A percentile compares a stretch with the other conserved stretches of the same genome.
Evolutionary conservation across 805 yeast genomes (phyloP).

Genomic region (Myxozyma melibiosi): DNA sequence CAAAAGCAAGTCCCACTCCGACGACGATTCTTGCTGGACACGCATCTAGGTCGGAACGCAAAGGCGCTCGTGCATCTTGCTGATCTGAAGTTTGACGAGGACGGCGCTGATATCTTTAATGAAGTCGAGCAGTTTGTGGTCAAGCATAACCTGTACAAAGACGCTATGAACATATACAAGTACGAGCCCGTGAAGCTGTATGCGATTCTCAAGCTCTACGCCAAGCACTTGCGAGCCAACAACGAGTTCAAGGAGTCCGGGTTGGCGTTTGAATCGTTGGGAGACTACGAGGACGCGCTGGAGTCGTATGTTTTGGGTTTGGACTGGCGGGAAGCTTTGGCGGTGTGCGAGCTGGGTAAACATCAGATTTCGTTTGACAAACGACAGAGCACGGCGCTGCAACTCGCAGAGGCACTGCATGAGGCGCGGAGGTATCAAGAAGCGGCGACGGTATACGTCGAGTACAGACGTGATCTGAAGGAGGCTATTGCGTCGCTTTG

Average conservation of each 20-base stretch:
- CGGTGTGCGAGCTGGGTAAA: slow-evolving; percentile 50
- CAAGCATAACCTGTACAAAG: slow-evolving; percentile 66
- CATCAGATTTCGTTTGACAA: slow-evolving; percentile 45
- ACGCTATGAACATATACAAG: slow-evolving; percentile 65
- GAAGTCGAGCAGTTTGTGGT: slow-evolving; percentile 73
- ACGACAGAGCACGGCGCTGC: slow-evolving; percentile 51
- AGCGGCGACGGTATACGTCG: slow-evolving; percentile 74
- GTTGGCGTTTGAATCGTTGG: slow-evolving; percentile 70
- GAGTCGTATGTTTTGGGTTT: slow-evolving; percentile 69
- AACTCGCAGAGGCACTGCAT: slow-evolving; percentile 59
- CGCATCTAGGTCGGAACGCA: slow-evolving; percentile 64
- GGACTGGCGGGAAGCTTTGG: slow-evolving; percentile 82
- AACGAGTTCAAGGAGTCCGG: slow-evolving; percentile 73
- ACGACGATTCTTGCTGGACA: slow-evolving; percentile 76
- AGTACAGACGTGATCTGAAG: slow-evolving; percentile 61
- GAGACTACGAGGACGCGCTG: slow-evolving; percentile 59
- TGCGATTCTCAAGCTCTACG: slow-evolving; percentile 60
- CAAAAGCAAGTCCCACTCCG: slow-evolving; percentile 68
- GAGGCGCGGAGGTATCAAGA: slow-evolving; percentile 70
- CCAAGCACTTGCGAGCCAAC: slow-evolving; percentile 54
- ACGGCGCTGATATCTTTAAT: slow-evolving; percentile 42
- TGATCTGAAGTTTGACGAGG: slow-evolving; percentile 45
- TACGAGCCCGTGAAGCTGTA: slow-evolving; percentile 56
- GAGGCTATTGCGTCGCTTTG: slow-evolving; percentile 71
- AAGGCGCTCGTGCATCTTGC: slow-evolving; percentile 70